phyloP scores from a whole-genome alignment of 306 rosid species.

The Canavalia gladiata region DNA sequence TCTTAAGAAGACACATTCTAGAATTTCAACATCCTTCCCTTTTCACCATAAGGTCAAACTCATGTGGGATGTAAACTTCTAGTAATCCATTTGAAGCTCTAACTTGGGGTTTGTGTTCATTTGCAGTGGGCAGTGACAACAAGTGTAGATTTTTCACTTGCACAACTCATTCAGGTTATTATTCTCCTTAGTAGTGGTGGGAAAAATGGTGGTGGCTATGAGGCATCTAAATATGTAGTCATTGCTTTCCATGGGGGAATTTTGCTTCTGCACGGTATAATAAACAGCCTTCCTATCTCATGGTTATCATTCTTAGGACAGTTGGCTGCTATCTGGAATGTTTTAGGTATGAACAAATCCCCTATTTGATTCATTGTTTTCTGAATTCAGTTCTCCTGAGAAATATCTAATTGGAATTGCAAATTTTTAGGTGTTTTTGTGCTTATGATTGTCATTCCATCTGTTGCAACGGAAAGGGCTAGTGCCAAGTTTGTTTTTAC shows the following conservation, averaged over 20 bases:
- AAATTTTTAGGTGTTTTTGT: slow-evolving; percentile 78
- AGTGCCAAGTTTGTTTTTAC: slow-evolving; percentile 90
- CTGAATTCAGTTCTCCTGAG: slow-evolving; percentile 11
- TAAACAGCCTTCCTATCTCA: slow-evolving; percentile 86
- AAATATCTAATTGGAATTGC: slow-evolving; percentile 39
- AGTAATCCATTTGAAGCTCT: slow-evolving; percentile 31
- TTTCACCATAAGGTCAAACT: slow-evolving; percentile 47
- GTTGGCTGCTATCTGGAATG: slow-evolving; percentile 89
- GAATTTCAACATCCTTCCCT: slow-evolving; percentile 55
- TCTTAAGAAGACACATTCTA: slow-evolving; percentile 45
- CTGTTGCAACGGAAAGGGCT: slow-evolving; percentile 83
- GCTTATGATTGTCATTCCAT: slow-evolving; percentile 84
- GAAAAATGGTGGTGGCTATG: slow-evolving; percentile 80
- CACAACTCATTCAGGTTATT: slow-evolving; percentile 85
- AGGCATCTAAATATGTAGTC: slow-evolving; percentile 78
- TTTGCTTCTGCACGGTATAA: slow-evolving; percentile 76
- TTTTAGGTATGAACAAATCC: slow-evolving; percentile 65
- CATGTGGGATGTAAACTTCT: slow-evolving; percentile 41
- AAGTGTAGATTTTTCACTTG: slow-evolving; percentile 91
- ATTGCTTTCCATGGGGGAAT: slow-evolving; percentile 79
- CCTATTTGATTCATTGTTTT: slow-evolving; percentile 14
- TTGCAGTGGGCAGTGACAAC: slow-evolving; percentile 99
- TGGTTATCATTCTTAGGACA: slow-evolving; percentile 89
- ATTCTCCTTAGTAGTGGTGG: slow-evolving; percentile 95
- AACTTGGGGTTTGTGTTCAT: slow-evolving; percentile 50